Percentiles rank a stretch among this genome's conserved stretches.
phyloP scores from a whole-genome alignment of 805 yeast genomes.

The Diddensiella caesifluorescens region DNA sequence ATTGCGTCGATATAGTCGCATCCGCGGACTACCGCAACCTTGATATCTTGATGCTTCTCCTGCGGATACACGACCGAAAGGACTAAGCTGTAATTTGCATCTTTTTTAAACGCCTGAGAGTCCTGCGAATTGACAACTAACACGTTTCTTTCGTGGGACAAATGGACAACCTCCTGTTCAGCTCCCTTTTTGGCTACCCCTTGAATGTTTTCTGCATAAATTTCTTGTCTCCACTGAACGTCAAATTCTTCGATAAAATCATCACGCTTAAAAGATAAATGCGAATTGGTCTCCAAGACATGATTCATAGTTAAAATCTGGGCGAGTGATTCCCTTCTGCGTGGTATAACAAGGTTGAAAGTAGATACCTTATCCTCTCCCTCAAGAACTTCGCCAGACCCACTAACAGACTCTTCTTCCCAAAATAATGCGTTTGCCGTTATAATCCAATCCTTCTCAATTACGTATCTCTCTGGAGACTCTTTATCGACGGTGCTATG shows the following conservation, averaged over 20 bases:
- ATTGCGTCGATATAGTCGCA: neutral
- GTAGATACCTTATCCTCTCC: neutral
- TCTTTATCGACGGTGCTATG: slow-evolving; percentile 9
- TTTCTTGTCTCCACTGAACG: neutral
- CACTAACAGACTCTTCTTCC: slow-evolving; percentile 25
- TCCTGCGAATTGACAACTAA: neutral
- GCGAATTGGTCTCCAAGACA: neutral
- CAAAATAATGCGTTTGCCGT: slow-evolving; percentile 30
- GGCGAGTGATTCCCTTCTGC: neutral
- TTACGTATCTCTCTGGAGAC: neutral
- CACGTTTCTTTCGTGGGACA: neutral
- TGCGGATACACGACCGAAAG: neutral
- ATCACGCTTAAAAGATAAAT: neutral
- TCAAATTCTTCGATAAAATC: neutral
- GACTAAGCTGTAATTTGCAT: neutral
- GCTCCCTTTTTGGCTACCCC: neutral
- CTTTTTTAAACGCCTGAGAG: neutral
- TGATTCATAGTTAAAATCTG: neutral
- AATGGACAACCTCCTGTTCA: neutral
- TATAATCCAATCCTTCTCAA: slow-evolving; percentile 31
- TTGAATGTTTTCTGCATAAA: neutral
- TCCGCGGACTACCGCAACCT: slow-evolving; percentile 3
- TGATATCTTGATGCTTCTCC: neutral
- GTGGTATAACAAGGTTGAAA: neutral
- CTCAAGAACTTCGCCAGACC: slow-evolving; percentile 19